phyloP scores from a whole-genome alignment of 495 filamentous ascomycete genomes.

The Trichoderma reesei region DNA sequence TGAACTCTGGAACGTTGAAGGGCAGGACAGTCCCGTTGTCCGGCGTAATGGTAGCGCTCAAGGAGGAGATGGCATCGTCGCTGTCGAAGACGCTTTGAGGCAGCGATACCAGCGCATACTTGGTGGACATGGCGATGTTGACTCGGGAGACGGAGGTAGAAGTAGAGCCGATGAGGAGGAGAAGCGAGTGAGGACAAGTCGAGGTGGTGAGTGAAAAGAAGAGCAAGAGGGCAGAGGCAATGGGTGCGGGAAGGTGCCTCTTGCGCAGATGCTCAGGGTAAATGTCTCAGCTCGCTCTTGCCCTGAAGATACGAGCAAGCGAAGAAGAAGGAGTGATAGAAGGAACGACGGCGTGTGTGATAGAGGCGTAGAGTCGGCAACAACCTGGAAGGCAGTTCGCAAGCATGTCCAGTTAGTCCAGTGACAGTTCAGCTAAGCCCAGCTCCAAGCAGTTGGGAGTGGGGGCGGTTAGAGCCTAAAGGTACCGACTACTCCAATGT shows the following conservation, averaged over 20 bases:
- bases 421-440: constrained; percentile 14
- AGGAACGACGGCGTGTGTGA: no score
- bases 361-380: no score
- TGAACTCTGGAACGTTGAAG: constrained; percentile 85
- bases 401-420: background rate
- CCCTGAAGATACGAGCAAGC: no score
- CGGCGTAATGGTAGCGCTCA: constrained; percentile 59
- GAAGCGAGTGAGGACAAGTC: background rate
- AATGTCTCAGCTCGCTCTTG: background rate
- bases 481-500: background rate
- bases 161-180: background rate
- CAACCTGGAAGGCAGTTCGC: background rate
- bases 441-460: constrained; percentile 12
- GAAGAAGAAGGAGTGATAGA: background rate
- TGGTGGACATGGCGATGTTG: constrained; percentile 23
- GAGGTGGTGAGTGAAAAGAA: no score
- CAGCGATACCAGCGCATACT: constrained; percentile 40
- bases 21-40: constrained; percentile 69
- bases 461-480: constrained; percentile 8
- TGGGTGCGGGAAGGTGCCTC: background rate
- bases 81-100: constrained; percentile 40
- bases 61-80: constrained; percentile 68
- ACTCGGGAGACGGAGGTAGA: background rate
- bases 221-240: background rate
- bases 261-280: background rate